phyloP scores from a whole-genome alignment of 495 filamentous ascomycete species.

The Delitschia confertaspora region DNA sequence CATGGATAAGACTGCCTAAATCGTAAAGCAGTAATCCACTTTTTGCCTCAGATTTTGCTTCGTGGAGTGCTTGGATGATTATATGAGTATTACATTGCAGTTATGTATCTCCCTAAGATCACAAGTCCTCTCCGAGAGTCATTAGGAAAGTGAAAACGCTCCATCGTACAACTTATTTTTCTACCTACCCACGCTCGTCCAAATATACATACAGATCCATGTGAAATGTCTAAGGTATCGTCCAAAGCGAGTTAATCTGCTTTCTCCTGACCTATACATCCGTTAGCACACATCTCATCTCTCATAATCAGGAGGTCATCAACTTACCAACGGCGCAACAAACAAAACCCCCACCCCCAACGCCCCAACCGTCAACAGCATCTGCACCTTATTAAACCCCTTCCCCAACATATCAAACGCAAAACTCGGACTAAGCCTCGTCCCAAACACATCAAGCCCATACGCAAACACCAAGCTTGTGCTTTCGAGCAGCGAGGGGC shows the following conservation, averaged over 20 bases:
- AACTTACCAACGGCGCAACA: constrained; percentile 73
- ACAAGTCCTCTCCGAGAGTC: no score
- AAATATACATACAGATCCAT: no score
- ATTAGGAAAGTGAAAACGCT: no score
- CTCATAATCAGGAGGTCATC: constrained; percentile 27
- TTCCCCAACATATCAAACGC: constrained; percentile 89
- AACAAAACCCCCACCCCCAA: constrained; percentile 62
- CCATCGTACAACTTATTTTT: no score
- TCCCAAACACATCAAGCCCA: constrained; percentile 81
- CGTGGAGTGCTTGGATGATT: no score
- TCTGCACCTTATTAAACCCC: constrained; percentile 80
- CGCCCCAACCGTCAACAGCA: constrained; percentile 73
- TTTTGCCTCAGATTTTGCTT: no score
- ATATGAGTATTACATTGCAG: no score
- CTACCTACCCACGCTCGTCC: no score
- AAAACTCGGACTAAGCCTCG: constrained; percentile 71
- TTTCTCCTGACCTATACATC: constrained; percentile 42
- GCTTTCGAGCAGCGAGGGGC: constrained; percentile 78
- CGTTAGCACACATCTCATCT: constrained; percentile 12
- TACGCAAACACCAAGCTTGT: constrained; percentile 87
- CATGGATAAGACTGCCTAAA: no score
- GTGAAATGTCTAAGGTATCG: constrained; percentile 15
- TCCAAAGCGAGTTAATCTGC: constrained; percentile 46
- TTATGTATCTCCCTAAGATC: no score
- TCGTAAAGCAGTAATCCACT: no score